A percentile compares a stretch with the other conserved stretches of the same genome.
Evolutionary conservation across 2,329 filamentous ascomycete species (phyloP).

Genomic region (Sphaerulina populicola): DNA sequence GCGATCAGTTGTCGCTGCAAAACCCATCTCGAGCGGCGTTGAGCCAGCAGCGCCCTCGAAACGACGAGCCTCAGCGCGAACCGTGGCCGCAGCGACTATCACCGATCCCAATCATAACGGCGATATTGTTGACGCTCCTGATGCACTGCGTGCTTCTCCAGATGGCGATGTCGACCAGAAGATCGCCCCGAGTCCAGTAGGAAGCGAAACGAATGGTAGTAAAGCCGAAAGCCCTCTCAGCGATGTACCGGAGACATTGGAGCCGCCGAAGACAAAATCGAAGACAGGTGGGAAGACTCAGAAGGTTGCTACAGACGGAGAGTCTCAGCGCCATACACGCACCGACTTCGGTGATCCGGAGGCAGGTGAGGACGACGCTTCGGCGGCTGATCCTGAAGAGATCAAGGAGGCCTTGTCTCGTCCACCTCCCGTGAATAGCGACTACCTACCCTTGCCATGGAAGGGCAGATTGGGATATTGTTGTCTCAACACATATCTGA

Average conservation of each 20-base stretch:
- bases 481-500: conserved; percentile 85
- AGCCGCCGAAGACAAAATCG: conserved; percentile 21
- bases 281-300: conserved; percentile 17
- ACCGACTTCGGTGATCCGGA: conserved; percentile 42
- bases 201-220: conserved; percentile 16
- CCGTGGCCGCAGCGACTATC: conserved; percentile 11
- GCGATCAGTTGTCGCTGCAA: conserved; percentile 12
- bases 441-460: conserved; percentile 79
- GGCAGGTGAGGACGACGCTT: conserved; percentile 44
- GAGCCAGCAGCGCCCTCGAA: conserved; percentile 8
- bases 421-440: conserved; percentile 72
- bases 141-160: conserved; percentile 39
- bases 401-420: conserved; percentile 52
- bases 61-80: conserved; percentile 13
- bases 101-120: conserved; percentile 31
- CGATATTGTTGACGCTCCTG: conserved; percentile 38
- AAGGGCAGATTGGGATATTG: conserved; percentile 84
- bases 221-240: conserved; percentile 31
- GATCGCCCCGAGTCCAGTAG: conserved; percentile 25
- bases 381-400: conserved; percentile 46
- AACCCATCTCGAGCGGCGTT: conserved; percentile 2
- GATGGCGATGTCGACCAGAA: conserved; percentile 33
- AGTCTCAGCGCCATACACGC: conserved; percentile 22
- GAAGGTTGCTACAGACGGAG: conserved; percentile 20
- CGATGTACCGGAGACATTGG: conserved; percentile 31